Evolutionary conservation across 2,329 filamentous ascomycete species (phyloP), one percentile per base, ranked within the genome.

Genomic region (Phialocephala sp.): DNA sequence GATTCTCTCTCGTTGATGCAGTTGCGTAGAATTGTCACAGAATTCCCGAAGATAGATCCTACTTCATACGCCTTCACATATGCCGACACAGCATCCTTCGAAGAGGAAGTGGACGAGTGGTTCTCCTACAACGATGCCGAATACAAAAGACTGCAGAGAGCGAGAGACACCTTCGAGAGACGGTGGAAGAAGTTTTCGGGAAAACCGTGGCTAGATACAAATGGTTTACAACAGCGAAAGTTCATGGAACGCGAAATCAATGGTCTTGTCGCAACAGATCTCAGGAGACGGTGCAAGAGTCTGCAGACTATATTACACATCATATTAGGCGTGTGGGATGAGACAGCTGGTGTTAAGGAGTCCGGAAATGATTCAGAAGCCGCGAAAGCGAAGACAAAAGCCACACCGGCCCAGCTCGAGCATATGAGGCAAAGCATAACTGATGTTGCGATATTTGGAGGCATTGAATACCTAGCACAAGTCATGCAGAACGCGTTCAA

Each of bases 61-160:
- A 82, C 85, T 52, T 87, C 88, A 12, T 99, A 99, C 81, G 93
- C 95, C 67, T 99, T 97, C 76, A 87, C 86, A 69, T 94, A 94
- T 79, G 81, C 85, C 32, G 91, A 94, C 77, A 85, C 86, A 63
- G 89, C 89, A 24, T 82, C 87, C 0, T 90, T 97, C 72, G 88
- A 91, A 20, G 92, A 95, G 69, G 95, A 99, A 81, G 84, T 99
- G 57, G 93, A 98, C 76, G 95, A 99, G 80, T 99, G 95, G 95
- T 99, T 99, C 79, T 89, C 90, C 61, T 97, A 98, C 79, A 91
- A 91, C 72, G 89, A 93, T 68, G 91, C 91, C 78, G 94, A 98
- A 76, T 91, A 92, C 80, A 85, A 90, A 56, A 89, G 94, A 73
- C 82, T 97, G 58, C 85, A 91, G 61, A 87, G 89, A 61, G 89